A percentile compares a stretch with the other conserved stretches of the same genome.
Conservation (phyloP, 1,139 yeast species). For the Yamadazyma kanchanaburiensis region DNA sequence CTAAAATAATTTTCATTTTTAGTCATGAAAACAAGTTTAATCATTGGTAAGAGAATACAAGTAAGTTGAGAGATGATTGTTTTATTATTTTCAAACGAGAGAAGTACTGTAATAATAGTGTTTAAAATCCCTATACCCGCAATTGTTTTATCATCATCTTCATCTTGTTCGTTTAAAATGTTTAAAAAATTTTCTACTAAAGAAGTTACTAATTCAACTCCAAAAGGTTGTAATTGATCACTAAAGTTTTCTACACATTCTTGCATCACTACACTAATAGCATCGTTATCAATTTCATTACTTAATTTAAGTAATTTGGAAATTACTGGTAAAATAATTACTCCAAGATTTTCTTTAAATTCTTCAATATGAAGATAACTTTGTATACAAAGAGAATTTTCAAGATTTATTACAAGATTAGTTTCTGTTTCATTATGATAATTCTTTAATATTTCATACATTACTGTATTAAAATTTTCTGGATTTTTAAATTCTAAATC, state of each 20-base stretch:
- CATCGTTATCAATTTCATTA: conserved; percentile 82
- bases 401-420: conserved; percentile 73
- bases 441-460: conserved; percentile 65
- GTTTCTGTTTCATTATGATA: conserved; percentile 37
- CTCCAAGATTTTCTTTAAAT: conserved; percentile 65
- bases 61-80: conserved; percentile 68
- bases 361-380: conserved; percentile 64
- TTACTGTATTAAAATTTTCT: conserved; percentile 45
- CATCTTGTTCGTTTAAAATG: conserved; percentile 62
- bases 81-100: conserved; percentile 79
- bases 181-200: conserved; percentile 78
- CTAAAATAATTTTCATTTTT: conserved; percentile 75
- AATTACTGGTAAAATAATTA: conserved; percentile 78
- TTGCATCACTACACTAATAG: conserved; percentile 88
- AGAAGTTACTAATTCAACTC: conserved; percentile 78
- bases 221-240: conserved; percentile 89
- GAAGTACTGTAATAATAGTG: conserved; percentile 81
- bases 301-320: conserved; percentile 72
- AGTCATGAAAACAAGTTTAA: conserved; percentile 61
- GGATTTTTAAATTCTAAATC: conserved; percentile 53
- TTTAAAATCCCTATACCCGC: conserved; percentile 86
- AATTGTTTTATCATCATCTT: conserved; percentile 74
- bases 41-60: conserved; percentile 69
- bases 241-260: conserved; percentile 90
- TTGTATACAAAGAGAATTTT: conserved; percentile 84